A percentile compares a stretch with the other conserved stretches of the same genome.
Evolutionary conservation across 2,329 filamentous ascomycete species (phyloP).

Genomic region (Trichothecium sympodiale): DNA sequence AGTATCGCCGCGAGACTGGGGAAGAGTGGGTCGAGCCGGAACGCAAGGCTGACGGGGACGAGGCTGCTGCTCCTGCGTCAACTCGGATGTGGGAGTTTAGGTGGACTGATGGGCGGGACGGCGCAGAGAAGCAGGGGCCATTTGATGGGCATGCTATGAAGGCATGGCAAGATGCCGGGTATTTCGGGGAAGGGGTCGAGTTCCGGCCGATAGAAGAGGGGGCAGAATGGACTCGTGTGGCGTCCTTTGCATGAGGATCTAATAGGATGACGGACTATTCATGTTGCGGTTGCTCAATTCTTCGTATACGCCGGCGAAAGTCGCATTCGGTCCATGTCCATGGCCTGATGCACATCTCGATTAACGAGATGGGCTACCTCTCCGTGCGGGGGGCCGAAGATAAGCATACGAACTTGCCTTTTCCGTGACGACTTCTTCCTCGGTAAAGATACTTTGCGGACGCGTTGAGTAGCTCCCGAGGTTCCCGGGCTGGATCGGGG

Average conservation of each 20-base stretch:
- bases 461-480: not conserved
- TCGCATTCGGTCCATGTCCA: too few species aligned
- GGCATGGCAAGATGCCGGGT: conserved; percentile 83
- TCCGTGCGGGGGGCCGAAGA: too few species aligned
- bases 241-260: conserved; percentile 3
- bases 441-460: not conserved
- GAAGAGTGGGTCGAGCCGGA: conserved; percentile 63
- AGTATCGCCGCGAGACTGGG: conserved; percentile 76
- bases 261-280: not conserved
- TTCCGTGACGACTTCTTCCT: too few species aligned
- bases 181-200: conserved; percentile 84
- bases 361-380: too few species aligned
- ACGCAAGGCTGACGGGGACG: conserved; percentile 9
- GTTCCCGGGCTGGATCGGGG: not conserved
- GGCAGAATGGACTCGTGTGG: conserved; percentile 4
- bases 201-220: conserved; percentile 38
- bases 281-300: too few species aligned
- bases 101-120: conserved; percentile 83
- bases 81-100: conserved; percentile 66
- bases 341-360: too few species aligned
- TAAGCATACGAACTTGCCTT: too few species aligned
- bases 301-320: too few species aligned
- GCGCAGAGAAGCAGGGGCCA: conserved; percentile 68
- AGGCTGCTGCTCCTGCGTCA: conserved; percentile 8
- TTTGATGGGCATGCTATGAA: conserved; percentile 80